Percentiles rank a stretch among this genome's conserved stretches.
These are phyloP conservation scores for Samsoniella hepiali DNA, from an alignment of 2,329 filamentous ascomycete genomes.

Conservation along the genomic window DNA sequence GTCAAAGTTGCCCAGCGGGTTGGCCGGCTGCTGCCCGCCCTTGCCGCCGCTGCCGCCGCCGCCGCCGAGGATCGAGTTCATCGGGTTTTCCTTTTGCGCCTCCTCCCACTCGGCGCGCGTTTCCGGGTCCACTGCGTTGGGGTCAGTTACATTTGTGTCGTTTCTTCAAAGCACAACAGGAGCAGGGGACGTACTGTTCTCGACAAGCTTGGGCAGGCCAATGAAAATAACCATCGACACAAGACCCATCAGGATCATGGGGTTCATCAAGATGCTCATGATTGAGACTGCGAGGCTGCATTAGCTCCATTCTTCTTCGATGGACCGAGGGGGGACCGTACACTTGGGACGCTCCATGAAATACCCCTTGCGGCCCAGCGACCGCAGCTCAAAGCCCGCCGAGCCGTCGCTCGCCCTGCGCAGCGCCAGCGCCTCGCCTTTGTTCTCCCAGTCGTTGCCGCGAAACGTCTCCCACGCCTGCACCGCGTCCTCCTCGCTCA, in stretches of 20 bases:
- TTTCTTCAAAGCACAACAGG: not conserved
- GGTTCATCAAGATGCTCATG: constrained; percentile 82
- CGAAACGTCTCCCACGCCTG: constrained; percentile 80
- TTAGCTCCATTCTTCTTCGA: not conserved
- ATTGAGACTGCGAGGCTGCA: constrained; percentile 68
- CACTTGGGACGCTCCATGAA: constrained; percentile 74
- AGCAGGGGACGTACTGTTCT: constrained; percentile 71
- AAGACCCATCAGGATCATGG: constrained; percentile 91
- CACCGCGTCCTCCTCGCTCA: constrained; percentile 42
- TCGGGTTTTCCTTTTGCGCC: constrained; percentile 72
- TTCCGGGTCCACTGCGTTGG: constrained; percentile 83
- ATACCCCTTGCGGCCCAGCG: constrained; percentile 65
- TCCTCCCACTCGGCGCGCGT: constrained; percentile 89
- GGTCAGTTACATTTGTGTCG: constrained; percentile 18
- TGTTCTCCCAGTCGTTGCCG: constrained; percentile 87
- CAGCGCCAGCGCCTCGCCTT: constrained; percentile 59
- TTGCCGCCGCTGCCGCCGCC: constrained; percentile 30
- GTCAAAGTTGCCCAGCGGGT: constrained; percentile 55
- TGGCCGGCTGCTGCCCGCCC: constrained; percentile 32
- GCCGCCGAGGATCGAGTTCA: constrained; percentile 54
- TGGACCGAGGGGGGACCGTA: constrained; percentile 41
- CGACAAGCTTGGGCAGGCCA: constrained; percentile 91
- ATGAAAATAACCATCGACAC: constrained; percentile 80
- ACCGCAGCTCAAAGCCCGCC: constrained; percentile 58
- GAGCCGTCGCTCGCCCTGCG: constrained; percentile 34